phyloP scores from a whole-genome alignment of 2,329 filamentous ascomycete genomes.

The Curvularia hawaiiensis region DNA sequence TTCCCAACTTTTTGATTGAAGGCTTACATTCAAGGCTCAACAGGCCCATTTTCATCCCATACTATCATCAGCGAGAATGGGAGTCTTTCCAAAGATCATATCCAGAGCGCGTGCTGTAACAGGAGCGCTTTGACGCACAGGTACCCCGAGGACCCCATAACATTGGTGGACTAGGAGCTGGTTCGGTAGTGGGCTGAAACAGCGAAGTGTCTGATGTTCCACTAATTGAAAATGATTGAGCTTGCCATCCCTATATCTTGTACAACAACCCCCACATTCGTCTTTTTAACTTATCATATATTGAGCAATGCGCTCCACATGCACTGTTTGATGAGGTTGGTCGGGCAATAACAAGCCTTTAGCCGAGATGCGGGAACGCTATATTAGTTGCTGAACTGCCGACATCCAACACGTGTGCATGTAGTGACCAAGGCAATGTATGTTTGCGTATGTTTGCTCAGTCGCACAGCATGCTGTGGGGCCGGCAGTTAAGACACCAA shows the following conservation, averaged over 20 bases:
- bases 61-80: background rate
- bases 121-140: background rate
- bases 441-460: background rate
- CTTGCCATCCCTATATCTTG: too few species aligned
- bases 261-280: background rate
- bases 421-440: conserved; percentile 2
- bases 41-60: background rate
- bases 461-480: background rate
- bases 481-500: conserved; percentile 4
- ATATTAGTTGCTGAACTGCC: conserved; percentile 21
- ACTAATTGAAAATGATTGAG: background rate
- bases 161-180: background rate
- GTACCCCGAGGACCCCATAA: background rate
- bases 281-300: background rate
- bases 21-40: background rate
- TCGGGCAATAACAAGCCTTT: conserved; percentile 24
- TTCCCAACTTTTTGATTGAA: background rate
- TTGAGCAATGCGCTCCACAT: background rate
- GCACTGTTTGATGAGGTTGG: conserved; percentile 4
- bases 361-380: conserved; percentile 15
- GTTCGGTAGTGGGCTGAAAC: background rate
- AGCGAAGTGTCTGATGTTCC: background rate
- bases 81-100: background rate
- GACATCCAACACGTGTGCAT: conserved; percentile 1
- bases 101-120: background rate